A percentile compares a stretch with the other conserved stretches of the same genome.
Conservation (phyloP, 768 basidiomycete genomes). For the Suillus brevipes region DNA sequence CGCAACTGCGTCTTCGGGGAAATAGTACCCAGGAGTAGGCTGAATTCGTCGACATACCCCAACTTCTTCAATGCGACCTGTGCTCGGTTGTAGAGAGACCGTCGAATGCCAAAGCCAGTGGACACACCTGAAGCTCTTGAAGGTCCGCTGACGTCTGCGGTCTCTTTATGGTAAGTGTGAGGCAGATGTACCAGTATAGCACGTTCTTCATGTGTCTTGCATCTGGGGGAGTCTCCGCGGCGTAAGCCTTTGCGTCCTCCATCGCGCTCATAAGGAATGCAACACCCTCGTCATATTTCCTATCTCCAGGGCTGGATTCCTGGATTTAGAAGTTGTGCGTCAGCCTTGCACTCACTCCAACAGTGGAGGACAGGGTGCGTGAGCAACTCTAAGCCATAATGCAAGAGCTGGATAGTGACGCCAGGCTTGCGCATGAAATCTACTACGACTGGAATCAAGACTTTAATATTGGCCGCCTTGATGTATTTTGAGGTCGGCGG, state of each 20-base stretch:
- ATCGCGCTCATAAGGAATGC: constrained; percentile 60
- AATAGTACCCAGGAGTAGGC: constrained; percentile 42
- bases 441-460: constrained; percentile 44
- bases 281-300: constrained; percentile 58
- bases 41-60: constrained; percentile 54
- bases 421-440: constrained; percentile 45
- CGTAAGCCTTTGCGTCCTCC: constrained; percentile 59
- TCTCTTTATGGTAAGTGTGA: constrained; percentile 53
- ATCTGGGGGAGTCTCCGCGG: constrained; percentile 60
- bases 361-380: constrained; percentile 45
- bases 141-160: constrained; percentile 50
- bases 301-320: constrained; percentile 40
- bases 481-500: constrained; percentile 38
- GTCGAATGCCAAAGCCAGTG: background rate
- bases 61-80: constrained; percentile 44
- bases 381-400: constrained; percentile 54
- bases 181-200: constrained; percentile 57
- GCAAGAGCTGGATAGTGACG: constrained; percentile 42
- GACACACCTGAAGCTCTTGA: constrained; percentile 48
- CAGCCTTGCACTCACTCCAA: constrained; percentile 42
- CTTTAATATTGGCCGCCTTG: constrained; percentile 43
- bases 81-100: constrained; percentile 3
- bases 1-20: constrained; percentile 54
- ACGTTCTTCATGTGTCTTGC: constrained; percentile 60
- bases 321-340: constrained; percentile 48